A percentile compares a stretch with the other conserved stretches of the same genome.
phyloP scores from a whole-genome alignment of 2,329 filamentous ascomycete species.

The Cladosporium sp. region DNA sequence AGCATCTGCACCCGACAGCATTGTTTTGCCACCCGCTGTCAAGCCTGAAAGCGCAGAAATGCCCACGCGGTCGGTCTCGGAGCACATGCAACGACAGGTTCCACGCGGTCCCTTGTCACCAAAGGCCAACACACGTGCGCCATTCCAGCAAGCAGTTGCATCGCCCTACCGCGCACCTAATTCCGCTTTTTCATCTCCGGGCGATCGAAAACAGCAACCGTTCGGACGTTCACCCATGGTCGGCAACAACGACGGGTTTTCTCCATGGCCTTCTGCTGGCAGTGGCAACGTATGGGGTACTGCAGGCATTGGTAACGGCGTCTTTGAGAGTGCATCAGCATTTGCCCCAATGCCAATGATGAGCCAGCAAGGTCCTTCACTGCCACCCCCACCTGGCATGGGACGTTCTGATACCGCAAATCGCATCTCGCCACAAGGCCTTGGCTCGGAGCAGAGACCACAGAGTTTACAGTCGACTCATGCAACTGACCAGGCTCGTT shows the following conservation, averaged over 20 bases:
- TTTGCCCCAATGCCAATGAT: constrained; percentile 29
- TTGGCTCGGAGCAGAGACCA: constrained; percentile 23
- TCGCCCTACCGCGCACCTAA: constrained; percentile 28
- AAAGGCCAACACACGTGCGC: constrained; percentile 18
- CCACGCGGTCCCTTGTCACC: constrained; percentile 20
- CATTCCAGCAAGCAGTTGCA: constrained; percentile 21
- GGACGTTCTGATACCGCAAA: constrained; percentile 26
- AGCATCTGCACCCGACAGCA: neutral
- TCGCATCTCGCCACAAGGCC: constrained; percentile 29
- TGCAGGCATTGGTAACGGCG: constrained; percentile 71
- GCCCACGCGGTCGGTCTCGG: constrained; percentile 2
- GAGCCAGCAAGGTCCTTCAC: constrained; percentile 14
- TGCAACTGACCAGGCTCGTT: constrained; percentile 13
- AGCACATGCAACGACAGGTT: constrained; percentile 13
- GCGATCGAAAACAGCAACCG: constrained; percentile 30
- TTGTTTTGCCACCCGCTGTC: neutral
- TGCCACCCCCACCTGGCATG: constrained; percentile 32
- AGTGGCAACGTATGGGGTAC: constrained; percentile 69
- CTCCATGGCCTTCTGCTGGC: constrained; percentile 37
- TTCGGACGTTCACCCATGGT: constrained; percentile 29
- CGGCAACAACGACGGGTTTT: constrained; percentile 21
- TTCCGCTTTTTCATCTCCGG: constrained; percentile 41
- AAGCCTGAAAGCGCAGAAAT: neutral
- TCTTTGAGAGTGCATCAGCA: constrained; percentile 51
- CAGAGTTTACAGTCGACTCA: constrained; percentile 25